A percentile compares a stretch with the other conserved stretches of the same genome.
phyloP scores from a whole-genome alignment of 2,329 filamentous ascomycete species.

The Verticillium nonalfalfae region DNA sequence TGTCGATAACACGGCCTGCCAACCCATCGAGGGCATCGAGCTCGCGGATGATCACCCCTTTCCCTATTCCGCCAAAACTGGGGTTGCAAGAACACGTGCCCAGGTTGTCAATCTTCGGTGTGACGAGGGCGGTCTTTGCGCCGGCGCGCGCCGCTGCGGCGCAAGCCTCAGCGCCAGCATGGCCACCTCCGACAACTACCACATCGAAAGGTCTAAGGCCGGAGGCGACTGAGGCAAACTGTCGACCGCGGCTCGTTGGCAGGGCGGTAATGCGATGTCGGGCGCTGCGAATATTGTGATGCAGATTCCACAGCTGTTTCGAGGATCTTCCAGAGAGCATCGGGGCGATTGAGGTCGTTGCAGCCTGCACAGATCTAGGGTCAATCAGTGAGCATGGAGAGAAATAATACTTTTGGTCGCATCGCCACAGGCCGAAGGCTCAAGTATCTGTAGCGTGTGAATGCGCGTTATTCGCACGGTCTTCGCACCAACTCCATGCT shows the following conservation, averaged over 20 bases:
- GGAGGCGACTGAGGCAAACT: not conserved
- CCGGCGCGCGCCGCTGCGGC: slow-evolving; percentile 85
- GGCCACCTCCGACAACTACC: slow-evolving; percentile 89
- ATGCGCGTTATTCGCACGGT: too few species aligned
- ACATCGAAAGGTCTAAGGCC: slow-evolving; percentile 70
- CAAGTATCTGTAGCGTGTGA: too few species aligned
- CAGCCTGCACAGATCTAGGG: too few species aligned
- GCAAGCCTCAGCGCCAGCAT: slow-evolving; percentile 91
- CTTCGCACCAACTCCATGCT: too few species aligned
- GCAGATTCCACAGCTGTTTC: not conserved
- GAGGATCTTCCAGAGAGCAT: not conserved
- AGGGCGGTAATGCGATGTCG: not conserved
- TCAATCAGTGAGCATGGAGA: too few species aligned
- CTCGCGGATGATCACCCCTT: slow-evolving; percentile 92
- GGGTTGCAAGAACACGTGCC: slow-evolving; percentile 96
- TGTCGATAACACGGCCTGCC: slow-evolving; percentile 83
- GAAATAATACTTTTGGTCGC: not conserved
- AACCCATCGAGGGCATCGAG: slow-evolving; percentile 92
- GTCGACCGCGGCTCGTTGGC: not conserved
- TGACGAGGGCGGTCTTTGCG: slow-evolving; percentile 83
- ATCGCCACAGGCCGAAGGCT: not conserved
- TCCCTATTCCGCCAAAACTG: slow-evolving; percentile 96
- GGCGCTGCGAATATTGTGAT: not conserved
- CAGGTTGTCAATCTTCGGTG: slow-evolving; percentile 80
- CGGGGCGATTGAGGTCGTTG: not conserved